Conservation (phyloP, 352 stramenopile species). For the Globisporangium heterothallicum region DNA sequence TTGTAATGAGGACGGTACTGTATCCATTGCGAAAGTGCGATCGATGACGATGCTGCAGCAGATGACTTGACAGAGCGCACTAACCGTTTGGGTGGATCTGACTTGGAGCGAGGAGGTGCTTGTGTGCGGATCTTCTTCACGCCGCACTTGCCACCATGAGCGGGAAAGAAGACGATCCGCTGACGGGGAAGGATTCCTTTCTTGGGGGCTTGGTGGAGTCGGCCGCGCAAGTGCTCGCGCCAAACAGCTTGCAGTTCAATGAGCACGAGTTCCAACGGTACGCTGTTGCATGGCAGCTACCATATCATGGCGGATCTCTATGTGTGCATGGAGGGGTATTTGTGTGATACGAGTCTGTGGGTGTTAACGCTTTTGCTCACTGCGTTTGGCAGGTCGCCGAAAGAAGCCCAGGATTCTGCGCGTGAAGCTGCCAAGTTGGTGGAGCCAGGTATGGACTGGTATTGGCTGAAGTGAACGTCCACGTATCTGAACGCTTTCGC, state of each 20-base stretch:
- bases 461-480: no score
- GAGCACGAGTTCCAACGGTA: conserved; percentile 70
- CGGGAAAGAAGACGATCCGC: not conserved
- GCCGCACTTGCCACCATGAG: conserved; percentile 2
- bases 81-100: no score
- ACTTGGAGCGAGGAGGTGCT: no score
- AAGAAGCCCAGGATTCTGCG: conserved; percentile 51
- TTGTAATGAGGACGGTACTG: no score
- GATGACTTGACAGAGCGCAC: no score
- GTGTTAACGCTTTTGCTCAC: not conserved
- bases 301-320: no score
- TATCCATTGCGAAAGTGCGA: not conserved
- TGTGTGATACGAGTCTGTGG: not conserved
- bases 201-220: conserved; percentile 34
- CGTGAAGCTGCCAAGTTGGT: conserved; percentile 55
- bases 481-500: not conserved
- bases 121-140: no score
- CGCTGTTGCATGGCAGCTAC: no score
- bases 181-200: conserved; percentile 6
- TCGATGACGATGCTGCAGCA: no score
- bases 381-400: conserved; percentile 33
- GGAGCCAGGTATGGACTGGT: conserved; percentile 44
- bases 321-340: not conserved
- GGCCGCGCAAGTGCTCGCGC: conserved; percentile 47
- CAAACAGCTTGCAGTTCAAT: conserved; percentile 73